Percentiles rank a stretch among this genome's conserved stretches.
phyloP scores from a whole-genome alignment of 2,329 filamentous ascomycete species.

The Tolypocladium pustulatum region DNA sequence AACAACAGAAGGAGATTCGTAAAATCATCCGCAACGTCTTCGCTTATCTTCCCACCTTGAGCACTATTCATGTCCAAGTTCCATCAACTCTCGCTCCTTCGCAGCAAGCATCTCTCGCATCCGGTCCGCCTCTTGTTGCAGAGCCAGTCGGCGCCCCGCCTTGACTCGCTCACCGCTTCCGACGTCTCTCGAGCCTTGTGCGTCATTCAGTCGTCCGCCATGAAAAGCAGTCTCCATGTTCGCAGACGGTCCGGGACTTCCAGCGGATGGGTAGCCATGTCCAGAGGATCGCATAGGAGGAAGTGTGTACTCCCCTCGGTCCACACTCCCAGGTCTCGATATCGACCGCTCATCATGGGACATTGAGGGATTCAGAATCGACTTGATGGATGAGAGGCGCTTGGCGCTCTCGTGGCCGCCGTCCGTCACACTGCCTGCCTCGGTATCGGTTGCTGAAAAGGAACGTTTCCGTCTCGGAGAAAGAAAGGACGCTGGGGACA shows the following conservation, averaged over 20 bases:
- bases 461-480: constrained; percentile 55
- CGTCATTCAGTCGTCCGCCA: neutral
- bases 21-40: constrained; percentile 9
- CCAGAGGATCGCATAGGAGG: constrained; percentile 33
- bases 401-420: constrained; percentile 39
- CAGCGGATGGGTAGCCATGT: constrained; percentile 24
- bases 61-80: constrained; percentile 15
- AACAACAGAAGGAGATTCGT: constrained; percentile 12
- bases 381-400: constrained; percentile 65
- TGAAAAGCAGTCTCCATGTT: constrained; percentile 16
- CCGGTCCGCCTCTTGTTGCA: constrained; percentile 63
- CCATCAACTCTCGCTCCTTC: constrained; percentile 60
- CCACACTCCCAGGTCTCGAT: constrained; percentile 20
- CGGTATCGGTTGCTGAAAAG: constrained; percentile 50
- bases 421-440: constrained; percentile 26
- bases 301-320: constrained; percentile 26
- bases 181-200: constrained; percentile 16
- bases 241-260: constrained; percentile 28
- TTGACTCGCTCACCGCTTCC: constrained; percentile 40
- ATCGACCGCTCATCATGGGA: constrained; percentile 12
- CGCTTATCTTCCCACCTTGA: constrained; percentile 6
- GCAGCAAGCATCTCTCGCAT: constrained; percentile 64
- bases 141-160: constrained; percentile 51
- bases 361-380: constrained; percentile 54
- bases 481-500: constrained; percentile 51